phyloP scores from a whole-genome alignment of 1,284 basidiomycete genomes.

The Cryptococcus sp. region DNA sequence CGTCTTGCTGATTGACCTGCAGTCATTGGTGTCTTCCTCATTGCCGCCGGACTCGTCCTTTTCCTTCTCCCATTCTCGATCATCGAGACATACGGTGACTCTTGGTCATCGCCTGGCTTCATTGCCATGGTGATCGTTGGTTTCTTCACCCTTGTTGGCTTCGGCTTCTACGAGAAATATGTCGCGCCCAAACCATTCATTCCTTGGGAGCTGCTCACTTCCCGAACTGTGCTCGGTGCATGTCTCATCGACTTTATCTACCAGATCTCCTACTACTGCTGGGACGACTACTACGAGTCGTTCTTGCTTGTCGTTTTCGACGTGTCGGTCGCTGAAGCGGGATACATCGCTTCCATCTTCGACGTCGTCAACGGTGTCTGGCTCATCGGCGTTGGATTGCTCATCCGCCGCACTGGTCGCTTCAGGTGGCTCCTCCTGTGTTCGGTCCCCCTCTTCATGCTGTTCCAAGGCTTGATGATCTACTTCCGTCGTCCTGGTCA shows the following conservation, averaged over 20 bases:
- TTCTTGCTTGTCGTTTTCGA: conserved; percentile 49
- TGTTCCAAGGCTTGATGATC: conserved; percentile 53
- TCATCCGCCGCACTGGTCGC: conserved; percentile 48
- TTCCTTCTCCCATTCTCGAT: conserved; percentile 53
- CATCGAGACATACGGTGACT: conserved; percentile 33
- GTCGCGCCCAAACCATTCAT: conserved; percentile 46
- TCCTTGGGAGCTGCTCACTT: conserved; percentile 47
- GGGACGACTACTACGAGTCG: conserved; percentile 44
- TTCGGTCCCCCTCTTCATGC: conserved; percentile 45
- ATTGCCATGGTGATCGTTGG: conserved; percentile 54
- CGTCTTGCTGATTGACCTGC: background rate
- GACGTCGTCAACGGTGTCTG: conserved; percentile 49
- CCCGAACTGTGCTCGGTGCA: conserved; percentile 49
- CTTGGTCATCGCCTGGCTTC: conserved; percentile 44
- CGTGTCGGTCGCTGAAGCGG: conserved; percentile 45
- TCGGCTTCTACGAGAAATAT: conserved; percentile 47
- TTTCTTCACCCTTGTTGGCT: conserved; percentile 42
- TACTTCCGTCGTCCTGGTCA: conserved; percentile 47
- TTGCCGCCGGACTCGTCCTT: conserved; percentile 45
- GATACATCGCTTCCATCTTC: conserved; percentile 50
- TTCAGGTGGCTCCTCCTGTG: conserved; percentile 47
- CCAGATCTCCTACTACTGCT: conserved; percentile 49
- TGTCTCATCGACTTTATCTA: conserved; percentile 46
- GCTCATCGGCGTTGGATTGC: conserved; percentile 45
- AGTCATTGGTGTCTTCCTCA: conserved; percentile 51